A percentile compares a stretch with the other conserved stretches of the same genome.
Evolutionary conservation across 83 land plant species (phyloP).

Genomic region (Diphasiastrum complanatum): DNA sequence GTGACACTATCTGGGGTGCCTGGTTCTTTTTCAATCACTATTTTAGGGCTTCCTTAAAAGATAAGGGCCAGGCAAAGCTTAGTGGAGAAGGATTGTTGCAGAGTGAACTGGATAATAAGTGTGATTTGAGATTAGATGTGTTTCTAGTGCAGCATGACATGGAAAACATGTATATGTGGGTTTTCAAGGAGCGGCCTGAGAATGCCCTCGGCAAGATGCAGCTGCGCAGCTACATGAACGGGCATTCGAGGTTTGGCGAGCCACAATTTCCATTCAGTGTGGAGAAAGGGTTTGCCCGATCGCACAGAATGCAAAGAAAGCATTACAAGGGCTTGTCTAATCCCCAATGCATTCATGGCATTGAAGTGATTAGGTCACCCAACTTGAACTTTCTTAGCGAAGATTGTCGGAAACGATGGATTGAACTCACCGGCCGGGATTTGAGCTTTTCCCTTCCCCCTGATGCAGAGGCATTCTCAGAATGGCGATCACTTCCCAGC

Average conservation of each 20-base stretch:
- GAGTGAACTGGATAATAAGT: background rate
- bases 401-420: background rate
- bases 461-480: background rate
- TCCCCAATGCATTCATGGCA: too few species aligned
- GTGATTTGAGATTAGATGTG: background rate
- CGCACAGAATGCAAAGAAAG: background rate
- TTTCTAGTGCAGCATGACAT: background rate
- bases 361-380: background rate
- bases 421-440: background rate
- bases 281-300: too few species aligned
- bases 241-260: background rate
- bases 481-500: background rate
- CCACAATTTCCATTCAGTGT: too few species aligned
- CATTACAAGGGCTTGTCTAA: background rate
- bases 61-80: background rate
- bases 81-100: background rate
- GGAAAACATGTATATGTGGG: conserved; percentile 1
- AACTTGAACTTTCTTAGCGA: background rate
- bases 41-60: background rate
- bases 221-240: background rate
- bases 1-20: too few species aligned
- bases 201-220: background rate
- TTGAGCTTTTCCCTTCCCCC: background rate
- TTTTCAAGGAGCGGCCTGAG: too few species aligned
- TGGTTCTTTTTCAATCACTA: too few species aligned